Evolutionary conservation across 1,284 basidiomycete species (phyloP).

Genomic region (Cutaneotrichosporon mucoides): DNA sequence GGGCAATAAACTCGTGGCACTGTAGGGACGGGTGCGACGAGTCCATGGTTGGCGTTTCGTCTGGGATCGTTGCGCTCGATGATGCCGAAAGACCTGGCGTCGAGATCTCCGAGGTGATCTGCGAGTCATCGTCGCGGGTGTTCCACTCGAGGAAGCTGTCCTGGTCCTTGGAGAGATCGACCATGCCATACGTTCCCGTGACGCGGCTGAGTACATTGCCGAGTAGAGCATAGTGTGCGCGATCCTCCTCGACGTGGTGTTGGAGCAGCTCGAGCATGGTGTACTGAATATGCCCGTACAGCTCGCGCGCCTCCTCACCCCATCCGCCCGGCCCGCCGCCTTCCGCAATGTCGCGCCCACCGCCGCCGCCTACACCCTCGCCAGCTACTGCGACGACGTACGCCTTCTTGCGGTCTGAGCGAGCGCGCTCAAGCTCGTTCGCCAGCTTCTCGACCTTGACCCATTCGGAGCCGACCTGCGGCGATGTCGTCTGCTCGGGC

Average conservation of each 20-base stretch:
- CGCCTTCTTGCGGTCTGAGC: slow-evolving; percentile 19
- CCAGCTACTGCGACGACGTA: slow-evolving; percentile 21
- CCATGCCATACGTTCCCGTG: slow-evolving; percentile 9
- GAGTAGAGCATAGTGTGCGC: slow-evolving; percentile 14
- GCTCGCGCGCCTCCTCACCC: slow-evolving; percentile 23
- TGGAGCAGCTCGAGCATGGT: slow-evolving; percentile 17
- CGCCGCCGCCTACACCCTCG: slow-evolving; percentile 19
- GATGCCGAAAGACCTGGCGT: background rate
- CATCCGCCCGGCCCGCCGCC: slow-evolving; percentile 20
- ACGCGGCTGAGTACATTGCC: slow-evolving; percentile 13
- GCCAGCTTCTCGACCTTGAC: slow-evolving; percentile 15
- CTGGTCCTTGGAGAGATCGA: slow-evolving; percentile 20
- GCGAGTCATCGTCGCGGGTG: background rate
- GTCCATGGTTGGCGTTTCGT: background rate
- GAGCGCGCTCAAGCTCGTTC: slow-evolving; percentile 11
- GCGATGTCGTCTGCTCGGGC: slow-evolving; percentile 4
- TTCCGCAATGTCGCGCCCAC: slow-evolving; percentile 14
- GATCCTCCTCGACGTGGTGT: slow-evolving; percentile 24
- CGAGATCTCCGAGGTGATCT: background rate
- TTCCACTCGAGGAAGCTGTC: slow-evolving; percentile 31
- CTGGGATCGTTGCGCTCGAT: background rate
- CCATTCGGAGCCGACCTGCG: slow-evolving; percentile 10
- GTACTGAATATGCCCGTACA: slow-evolving; percentile 19
- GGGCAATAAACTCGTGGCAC: slow-evolving; percentile 5
- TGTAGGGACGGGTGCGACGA: slow-evolving; percentile 2